A percentile compares a stretch with the other conserved stretches of the same genome.
These are phyloP conservation scores for Phyllosticta citriasiana DNA, from an alignment of 2,329 filamentous ascomycete genomes.

Conservation along the genomic window DNA sequence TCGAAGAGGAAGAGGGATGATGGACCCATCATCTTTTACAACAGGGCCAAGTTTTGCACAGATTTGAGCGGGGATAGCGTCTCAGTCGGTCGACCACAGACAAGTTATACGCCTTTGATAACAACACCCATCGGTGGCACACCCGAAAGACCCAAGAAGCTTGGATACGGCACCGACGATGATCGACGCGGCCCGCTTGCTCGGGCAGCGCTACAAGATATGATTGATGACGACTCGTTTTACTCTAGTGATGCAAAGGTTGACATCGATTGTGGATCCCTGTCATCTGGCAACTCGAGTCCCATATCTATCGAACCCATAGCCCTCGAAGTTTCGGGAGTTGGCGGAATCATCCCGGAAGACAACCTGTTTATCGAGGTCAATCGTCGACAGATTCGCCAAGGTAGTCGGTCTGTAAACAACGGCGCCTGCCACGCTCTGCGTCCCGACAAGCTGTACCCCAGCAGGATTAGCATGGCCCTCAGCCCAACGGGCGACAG, in stretches of 20 bases:
- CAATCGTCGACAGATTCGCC: conserved; percentile 12
- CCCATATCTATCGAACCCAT: not conserved
- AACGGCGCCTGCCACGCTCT: not conserved
- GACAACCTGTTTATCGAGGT: conserved; percentile 47
- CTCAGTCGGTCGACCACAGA: conserved; percentile 12
- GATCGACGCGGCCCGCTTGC: conserved; percentile 1
- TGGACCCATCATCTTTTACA: conserved; percentile 73
- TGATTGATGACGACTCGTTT: not conserved
- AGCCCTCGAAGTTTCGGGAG: conserved; percentile 41
- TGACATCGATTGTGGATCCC: not conserved
- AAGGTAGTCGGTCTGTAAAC: not conserved
- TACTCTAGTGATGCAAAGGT: not conserved
- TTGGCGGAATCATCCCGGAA: conserved; percentile 51
- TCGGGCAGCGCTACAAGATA: not conserved
- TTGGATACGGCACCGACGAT: not conserved
- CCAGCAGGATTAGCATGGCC: not conserved
- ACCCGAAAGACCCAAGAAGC: not conserved
- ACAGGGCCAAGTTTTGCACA: conserved; percentile 65
- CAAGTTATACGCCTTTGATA: not conserved
- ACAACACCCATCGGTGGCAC: not conserved
- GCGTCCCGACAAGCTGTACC: not conserved
- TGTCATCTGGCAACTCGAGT: not conserved
- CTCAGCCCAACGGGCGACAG: not conserved
- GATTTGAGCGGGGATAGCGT: conserved; percentile 60
- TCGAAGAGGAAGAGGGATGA: conserved; percentile 48